Conservation (phyloP, 495 filamentous ascomycete species). For the Staphylotrichum longicolle region DNA sequence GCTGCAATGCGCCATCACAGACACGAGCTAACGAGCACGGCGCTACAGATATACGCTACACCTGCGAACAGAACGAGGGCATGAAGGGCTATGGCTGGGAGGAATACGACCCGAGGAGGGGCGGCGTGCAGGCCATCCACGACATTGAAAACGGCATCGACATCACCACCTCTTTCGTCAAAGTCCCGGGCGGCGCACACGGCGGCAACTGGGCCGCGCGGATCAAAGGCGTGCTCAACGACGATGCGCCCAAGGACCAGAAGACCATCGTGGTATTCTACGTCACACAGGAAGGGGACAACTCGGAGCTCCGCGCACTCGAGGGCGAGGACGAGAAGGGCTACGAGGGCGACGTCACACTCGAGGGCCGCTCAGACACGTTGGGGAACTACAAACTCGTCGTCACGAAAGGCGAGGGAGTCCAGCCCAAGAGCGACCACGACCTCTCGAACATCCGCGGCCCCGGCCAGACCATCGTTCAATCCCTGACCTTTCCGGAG, state of each 20-base stretch:
- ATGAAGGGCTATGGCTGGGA: slow-evolving; percentile 99
- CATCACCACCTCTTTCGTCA: slow-evolving; percentile 88
- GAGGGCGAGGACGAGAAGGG: slow-evolving; percentile 54
- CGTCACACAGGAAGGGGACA: slow-evolving; percentile 74
- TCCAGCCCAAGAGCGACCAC: slow-evolving; percentile 60
- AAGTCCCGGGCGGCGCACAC: slow-evolving; percentile 81
- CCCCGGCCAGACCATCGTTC: slow-evolving; percentile 73
- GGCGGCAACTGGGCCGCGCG: slow-evolving; percentile 91
- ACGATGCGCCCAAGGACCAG: slow-evolving; percentile 58
- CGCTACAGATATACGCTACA: slow-evolving; percentile 75
- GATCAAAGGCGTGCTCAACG: slow-evolving; percentile 76
- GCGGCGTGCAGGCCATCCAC: slow-evolving; percentile 85
- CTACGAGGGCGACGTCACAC: slow-evolving; percentile 64
- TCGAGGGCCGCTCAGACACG: slow-evolving; percentile 68
- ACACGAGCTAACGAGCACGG: slow-evolving; percentile 15
- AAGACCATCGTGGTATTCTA: slow-evolving; percentile 81
- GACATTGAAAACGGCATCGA: slow-evolving; percentile 85
- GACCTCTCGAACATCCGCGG: slow-evolving; percentile 60
- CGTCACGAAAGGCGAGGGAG: slow-evolving; percentile 65
- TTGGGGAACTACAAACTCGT: slow-evolving; percentile 84
- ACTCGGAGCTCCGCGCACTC: slow-evolving; percentile 52
- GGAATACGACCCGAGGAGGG: slow-evolving; percentile 82
- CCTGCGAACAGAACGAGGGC: slow-evolving; percentile 91
- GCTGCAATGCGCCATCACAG: background rate
- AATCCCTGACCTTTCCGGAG: slow-evolving; percentile 63